Percentiles rank a stretch among this genome's conserved stretches.
These are phyloP conservation scores for Suhomyces terraborum DNA, from an alignment of 1,139 yeast species.

Conservation along the genomic window DNA sequence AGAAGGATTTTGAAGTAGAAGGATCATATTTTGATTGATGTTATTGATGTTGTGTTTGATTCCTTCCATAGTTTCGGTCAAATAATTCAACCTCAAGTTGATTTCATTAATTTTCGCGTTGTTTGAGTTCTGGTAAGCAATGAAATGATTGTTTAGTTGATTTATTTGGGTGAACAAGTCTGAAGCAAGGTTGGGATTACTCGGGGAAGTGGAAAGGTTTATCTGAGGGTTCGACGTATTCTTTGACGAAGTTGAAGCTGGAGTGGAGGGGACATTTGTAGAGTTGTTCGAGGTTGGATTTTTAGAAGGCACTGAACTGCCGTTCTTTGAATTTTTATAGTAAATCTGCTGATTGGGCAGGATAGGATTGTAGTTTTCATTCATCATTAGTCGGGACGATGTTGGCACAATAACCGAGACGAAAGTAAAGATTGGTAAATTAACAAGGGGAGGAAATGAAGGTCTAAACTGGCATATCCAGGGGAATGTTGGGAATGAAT, in stretches of 20 bases:
- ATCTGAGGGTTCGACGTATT: conserved; percentile 5
- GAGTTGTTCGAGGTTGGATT: conserved; percentile 9
- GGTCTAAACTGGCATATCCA: conserved; percentile 1
- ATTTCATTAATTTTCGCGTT: conserved; percentile 28
- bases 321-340: conserved; percentile 12
- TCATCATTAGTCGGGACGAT: conserved; percentile 12
- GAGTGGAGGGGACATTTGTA: conserved; percentile 4
- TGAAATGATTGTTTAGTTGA: conserved; percentile 23
- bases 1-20: conserved; percentile 16
- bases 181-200: conserved; percentile 7
- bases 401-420: conserved; percentile 5
- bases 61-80: conserved; percentile 27
- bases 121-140: conserved; percentile 22
- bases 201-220: conserved; percentile 1
- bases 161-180: conserved; percentile 17
- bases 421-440: conserved; percentile 2
- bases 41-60: conserved; percentile 16
- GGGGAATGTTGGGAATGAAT: neutral
- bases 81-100: conserved; percentile 29
- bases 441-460: conserved; percentile 5
- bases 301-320: conserved; percentile 3
- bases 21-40: conserved; percentile 18
- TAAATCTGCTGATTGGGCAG: conserved; percentile 16
- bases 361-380: conserved; percentile 17
- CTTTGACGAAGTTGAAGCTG: conserved; percentile 5